Evolutionary conservation across 257 asterid genomes (phyloP).

Genomic region (Fraxinus pennsylvanica): DNA sequence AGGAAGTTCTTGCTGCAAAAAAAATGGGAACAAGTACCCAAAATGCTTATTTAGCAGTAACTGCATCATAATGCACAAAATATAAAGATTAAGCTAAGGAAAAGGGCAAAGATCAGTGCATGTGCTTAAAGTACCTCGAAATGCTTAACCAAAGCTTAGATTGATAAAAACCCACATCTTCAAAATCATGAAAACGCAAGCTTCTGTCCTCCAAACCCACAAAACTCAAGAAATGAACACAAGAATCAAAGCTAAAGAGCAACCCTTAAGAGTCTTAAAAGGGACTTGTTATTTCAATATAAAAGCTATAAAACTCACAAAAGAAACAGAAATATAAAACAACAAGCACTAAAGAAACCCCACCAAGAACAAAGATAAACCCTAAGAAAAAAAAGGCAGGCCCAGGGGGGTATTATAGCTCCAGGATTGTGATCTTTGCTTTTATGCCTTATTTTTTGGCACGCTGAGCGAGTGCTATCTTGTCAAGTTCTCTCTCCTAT

Average conservation of each 20-base stretch:
- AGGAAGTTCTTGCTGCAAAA: neutral
- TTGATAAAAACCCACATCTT: constrained; percentile 25
- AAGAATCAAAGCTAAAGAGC: neutral
- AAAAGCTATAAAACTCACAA: neutral
- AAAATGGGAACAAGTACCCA: neutral
- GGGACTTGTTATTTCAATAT: too few species aligned
- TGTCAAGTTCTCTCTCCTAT: constrained; percentile 26
- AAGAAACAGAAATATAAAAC: neutral
- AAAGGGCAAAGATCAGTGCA: neutral
- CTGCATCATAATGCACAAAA: too few species aligned
- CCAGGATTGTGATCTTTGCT: constrained; percentile 36
- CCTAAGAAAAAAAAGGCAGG: constrained; percentile 4
- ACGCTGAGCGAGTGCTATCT: constrained; percentile 44
- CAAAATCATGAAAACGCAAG: neutral
- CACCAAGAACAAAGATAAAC: constrained; percentile 23
- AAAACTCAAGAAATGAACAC: neutral
- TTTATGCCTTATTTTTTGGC: constrained; percentile 39
- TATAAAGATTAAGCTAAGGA: neutral
- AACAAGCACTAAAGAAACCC: constrained; percentile 10
- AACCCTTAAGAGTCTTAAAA: too few species aligned
- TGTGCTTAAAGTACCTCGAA: constrained; percentile 24
- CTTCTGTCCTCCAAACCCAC: neutral
- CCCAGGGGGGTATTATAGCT: constrained; percentile 29
- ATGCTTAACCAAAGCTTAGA: constrained; percentile 23
- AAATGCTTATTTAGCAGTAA: too few species aligned